Conservation (phyloP, 129 eudicot genomes). For the Erigeron canadensis region DNA sequence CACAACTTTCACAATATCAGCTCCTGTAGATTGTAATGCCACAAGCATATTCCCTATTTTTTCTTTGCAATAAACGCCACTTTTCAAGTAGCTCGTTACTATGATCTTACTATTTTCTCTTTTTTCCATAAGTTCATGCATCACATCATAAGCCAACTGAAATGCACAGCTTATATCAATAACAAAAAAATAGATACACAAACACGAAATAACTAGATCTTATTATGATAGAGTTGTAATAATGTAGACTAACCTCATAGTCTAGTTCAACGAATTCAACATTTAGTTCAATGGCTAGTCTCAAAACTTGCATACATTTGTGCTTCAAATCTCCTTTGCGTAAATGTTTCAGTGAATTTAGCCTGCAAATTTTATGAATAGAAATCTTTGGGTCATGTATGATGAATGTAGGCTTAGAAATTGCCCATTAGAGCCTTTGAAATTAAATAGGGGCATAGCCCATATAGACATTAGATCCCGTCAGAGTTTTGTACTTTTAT, state of each 20-base stretch:
- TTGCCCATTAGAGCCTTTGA: not conserved
- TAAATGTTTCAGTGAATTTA: slow-evolving; percentile 24
- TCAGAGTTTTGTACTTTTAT: no score
- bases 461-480: no score
- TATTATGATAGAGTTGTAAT: no score
- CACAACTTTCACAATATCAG: slow-evolving; percentile 61
- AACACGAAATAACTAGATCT: no score
- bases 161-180: not conserved
- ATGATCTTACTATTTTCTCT: slow-evolving; percentile 60
- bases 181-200: no score
- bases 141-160: slow-evolving; percentile 52
- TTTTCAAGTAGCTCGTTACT: slow-evolving; percentile 56
- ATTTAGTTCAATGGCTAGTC: slow-evolving; percentile 55
- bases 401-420: not conserved
- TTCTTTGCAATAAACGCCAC: slow-evolving; percentile 49
- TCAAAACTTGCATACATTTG: slow-evolving; percentile 52
- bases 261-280: slow-evolving; percentile 72
- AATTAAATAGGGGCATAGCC: not conserved
- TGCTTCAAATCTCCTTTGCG: slow-evolving; percentile 30
- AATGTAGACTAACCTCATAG: slow-evolving; percentile 46
- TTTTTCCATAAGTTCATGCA: slow-evolving; percentile 47
- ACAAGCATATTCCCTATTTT: slow-evolving; percentile 50
- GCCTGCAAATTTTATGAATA: slow-evolving; percentile 29
- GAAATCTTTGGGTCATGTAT: slow-evolving; percentile 7
- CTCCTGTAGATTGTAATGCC: slow-evolving; percentile 54